These are phyloP conservation scores for Boeremia exigua DNA, from an alignment of 2,329 filamentous ascomycete genomes.

Conservation along the genomic window DNA sequence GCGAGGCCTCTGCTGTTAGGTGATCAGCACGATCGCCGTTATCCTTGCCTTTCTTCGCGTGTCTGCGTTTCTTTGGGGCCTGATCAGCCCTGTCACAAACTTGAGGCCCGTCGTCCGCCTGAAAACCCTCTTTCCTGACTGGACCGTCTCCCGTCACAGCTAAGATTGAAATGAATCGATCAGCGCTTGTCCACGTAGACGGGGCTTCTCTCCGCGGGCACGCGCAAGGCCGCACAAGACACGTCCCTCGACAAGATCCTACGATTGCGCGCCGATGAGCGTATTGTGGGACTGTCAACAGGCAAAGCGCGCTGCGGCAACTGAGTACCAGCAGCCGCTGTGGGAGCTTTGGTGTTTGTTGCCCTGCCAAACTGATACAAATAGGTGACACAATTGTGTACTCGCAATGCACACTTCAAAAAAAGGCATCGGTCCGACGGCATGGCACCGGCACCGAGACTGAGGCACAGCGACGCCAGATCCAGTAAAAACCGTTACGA, in stretches of 20 bases:
- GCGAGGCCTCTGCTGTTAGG: conserved; percentile 26
- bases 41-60: conserved; percentile 36
- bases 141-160: conserved; percentile 19
- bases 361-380: conserved; percentile 1
- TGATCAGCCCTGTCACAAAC: conserved; percentile 44
- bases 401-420: background rate
- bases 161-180: conserved; percentile 26
- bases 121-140: conserved; percentile 29
- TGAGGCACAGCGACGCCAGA: conserved; percentile 18
- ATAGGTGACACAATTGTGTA: background rate
- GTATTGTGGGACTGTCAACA: background rate
- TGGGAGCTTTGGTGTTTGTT: conserved; percentile 1
- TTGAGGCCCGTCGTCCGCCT: conserved; percentile 7
- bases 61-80: conserved; percentile 43
- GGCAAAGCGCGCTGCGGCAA: conserved; percentile 6
- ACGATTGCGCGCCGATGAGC: background rate
- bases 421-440: conserved; percentile 23
- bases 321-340: conserved; percentile 2
- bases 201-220: background rate
- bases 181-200: conserved; percentile 26
- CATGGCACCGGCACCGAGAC: conserved; percentile 17
- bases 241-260: background rate
- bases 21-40: conserved; percentile 37
- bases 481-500: conserved; percentile 13
- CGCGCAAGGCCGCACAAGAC: conserved; percentile 15